Evolutionary conservation across 2,329 filamentous ascomycete genomes (phyloP).

Genomic region (Neopestalotiopsis clavispora): DNA sequence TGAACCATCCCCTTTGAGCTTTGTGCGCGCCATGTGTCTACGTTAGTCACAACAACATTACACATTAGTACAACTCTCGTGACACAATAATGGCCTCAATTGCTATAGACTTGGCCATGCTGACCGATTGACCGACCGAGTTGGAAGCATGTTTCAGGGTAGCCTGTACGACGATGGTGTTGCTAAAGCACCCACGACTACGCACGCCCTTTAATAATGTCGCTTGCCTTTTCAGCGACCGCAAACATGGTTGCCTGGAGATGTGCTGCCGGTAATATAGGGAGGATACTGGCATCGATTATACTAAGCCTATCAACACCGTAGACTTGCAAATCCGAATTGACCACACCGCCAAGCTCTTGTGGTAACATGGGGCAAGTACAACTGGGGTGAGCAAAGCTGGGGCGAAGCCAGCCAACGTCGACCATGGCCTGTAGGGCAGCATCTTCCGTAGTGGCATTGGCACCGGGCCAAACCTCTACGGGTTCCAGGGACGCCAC

Average conservation of each 20-base stretch:
- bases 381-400: constrained; percentile 30
- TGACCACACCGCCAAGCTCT: constrained; percentile 39
- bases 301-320: constrained; percentile 39
- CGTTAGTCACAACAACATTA: no score
- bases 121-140: no score
- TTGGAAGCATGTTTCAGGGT: no score
- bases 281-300: constrained; percentile 41
- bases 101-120: no score
- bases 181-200: neutral
- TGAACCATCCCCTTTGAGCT: no score
- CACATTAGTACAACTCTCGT: no score
- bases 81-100: no score
- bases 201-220: constrained; percentile 30
- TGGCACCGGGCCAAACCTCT: constrained; percentile 38
- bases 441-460: constrained; percentile 31
- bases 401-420: constrained; percentile 27
- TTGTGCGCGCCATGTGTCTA: no score
- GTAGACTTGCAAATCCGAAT: constrained; percentile 37
- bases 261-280: constrained; percentile 37
- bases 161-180: neutral
- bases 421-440: constrained; percentile 31
- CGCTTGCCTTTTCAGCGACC: constrained; percentile 36
- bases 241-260: constrained; percentile 34
- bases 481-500: constrained; percentile 38
- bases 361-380: constrained; percentile 38